phyloP scores from a whole-genome alignment of 768 basidiomycete genomes.

The Tremella yokohamensis region DNA sequence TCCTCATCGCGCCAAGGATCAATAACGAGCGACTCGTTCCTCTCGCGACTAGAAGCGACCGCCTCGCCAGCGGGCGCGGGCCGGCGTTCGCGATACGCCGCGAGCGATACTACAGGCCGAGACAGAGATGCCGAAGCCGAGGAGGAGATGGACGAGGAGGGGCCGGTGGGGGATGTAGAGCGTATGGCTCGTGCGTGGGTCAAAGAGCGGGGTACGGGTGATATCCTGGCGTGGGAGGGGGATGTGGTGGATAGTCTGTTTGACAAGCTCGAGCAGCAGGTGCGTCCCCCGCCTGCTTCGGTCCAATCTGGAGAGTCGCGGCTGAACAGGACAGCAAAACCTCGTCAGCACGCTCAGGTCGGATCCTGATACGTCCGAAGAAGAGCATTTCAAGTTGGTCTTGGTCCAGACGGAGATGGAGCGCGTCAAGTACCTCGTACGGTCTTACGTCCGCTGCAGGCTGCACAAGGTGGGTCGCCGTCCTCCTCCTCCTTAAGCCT shows the following conservation, averaged over 20 bases:
- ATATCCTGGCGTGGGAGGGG: conserved; percentile 45
- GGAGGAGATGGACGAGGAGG: conserved; percentile 27
- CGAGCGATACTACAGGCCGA: not conserved
- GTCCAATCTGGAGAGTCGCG: too few relatives aligned
- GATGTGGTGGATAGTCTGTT: conserved; percentile 46
- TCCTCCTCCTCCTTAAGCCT: not conserved
- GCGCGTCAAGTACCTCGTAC: conserved; percentile 83
- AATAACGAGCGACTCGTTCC: not conserved
- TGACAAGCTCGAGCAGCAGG: conserved; percentile 50
- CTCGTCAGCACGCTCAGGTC: conserved; percentile 67
- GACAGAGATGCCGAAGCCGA: conserved; percentile 8
- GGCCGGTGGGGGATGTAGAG: conserved; percentile 36
- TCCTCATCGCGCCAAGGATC: conserved; percentile 6
- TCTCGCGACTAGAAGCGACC: conserved; percentile 9
- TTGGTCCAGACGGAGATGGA: conserved; percentile 93
- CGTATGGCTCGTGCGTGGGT: conserved; percentile 41
- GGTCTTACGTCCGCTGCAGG: conserved; percentile 82
- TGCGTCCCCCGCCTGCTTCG: conserved; percentile 15
- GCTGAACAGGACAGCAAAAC: conserved; percentile 61
- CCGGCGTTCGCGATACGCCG: not conserved
- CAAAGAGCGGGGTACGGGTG: conserved; percentile 43
- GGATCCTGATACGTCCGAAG: conserved; percentile 80
- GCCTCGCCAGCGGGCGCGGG: not conserved
- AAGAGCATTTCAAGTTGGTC: conserved; percentile 88
- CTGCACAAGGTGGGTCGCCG: conserved; percentile 66